phyloP scores from a whole-genome alignment of 257 asterid genomes.

The Asclepias syriaca region DNA sequence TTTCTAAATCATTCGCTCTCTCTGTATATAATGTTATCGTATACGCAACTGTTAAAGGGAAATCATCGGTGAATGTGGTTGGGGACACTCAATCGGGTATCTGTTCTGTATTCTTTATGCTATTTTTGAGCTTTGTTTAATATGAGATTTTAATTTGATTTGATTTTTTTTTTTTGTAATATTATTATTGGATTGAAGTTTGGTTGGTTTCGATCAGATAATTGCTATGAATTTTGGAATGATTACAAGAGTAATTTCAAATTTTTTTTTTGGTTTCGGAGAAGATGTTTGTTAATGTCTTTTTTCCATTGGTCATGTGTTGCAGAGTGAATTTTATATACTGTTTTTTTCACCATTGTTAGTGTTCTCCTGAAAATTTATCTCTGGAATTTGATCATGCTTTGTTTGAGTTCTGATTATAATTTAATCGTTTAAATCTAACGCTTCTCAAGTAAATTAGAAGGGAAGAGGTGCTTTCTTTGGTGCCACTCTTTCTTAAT shows the following conservation, averaged over 20 bases:
- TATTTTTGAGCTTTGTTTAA: not conserved
- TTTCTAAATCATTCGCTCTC: slow-evolving; percentile 14
- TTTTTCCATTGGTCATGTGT: not conserved
- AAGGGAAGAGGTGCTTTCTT: not conserved
- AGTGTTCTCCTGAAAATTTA: not conserved
- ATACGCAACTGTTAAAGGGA: not conserved
- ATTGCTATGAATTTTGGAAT: slow-evolving; percentile 7
- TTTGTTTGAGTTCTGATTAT: not conserved
- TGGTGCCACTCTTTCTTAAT: not conserved
- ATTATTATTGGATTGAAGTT: not conserved
- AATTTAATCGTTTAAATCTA: not conserved
- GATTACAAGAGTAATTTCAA: not conserved
- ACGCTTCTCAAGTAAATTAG: not conserved
- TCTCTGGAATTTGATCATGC: not conserved
- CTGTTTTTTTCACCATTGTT: not conserved
- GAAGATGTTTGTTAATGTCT: not conserved
- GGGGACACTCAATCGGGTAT: slow-evolving; percentile 9
- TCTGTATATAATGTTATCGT: not conserved
- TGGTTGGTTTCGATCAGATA: slow-evolving; percentile 14
- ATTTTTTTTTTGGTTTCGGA: not conserved
- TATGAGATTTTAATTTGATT: not conserved
- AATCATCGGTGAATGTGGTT: slow-evolving; percentile 1
- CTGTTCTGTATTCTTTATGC: slow-evolving; percentile 9
- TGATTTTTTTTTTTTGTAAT: not conserved
- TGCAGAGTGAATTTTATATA: no score